These are phyloP conservation scores for Mycotypha africana DNA, from an alignment of 371 early-diverging fungal genomes.

Conservation along the genomic window DNA sequence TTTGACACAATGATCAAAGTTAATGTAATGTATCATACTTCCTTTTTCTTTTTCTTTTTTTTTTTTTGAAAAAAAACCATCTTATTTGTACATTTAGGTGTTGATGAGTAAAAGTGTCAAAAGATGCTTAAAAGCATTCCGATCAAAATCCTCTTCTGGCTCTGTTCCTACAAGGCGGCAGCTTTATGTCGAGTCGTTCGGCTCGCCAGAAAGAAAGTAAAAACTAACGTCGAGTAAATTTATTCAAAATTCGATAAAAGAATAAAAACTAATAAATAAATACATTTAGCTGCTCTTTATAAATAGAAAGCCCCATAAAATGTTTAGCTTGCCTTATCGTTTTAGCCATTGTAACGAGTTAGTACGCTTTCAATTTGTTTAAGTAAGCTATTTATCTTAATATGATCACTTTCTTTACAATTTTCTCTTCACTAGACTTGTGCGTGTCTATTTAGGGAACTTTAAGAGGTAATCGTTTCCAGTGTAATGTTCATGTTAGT, in stretches of 20 bases:
- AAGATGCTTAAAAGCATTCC: slow-evolving; percentile 1
- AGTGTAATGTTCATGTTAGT: slow-evolving; percentile 2
- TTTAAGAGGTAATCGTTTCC: slow-evolving; percentile 4
- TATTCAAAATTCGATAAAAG: too few relatives aligned
- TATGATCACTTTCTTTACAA: slow-evolving; percentile 2
- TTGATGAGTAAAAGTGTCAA: not conserved
- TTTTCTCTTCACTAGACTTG: slow-evolving; percentile 2
- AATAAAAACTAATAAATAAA: too few relatives aligned
- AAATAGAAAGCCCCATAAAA: slow-evolving; percentile 3
- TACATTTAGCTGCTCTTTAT: not conserved
- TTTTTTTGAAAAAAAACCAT: not conserved
- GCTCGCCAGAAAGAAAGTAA: too few relatives aligned
- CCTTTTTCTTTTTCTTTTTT: not conserved
- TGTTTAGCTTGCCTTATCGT: slow-evolving; percentile 4
- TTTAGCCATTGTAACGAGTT: slow-evolving; percentile 2
- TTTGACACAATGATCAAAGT: not conserved
- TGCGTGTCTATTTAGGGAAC: slow-evolving; percentile 1
- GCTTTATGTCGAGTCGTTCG: too few relatives aligned
- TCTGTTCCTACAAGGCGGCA: not conserved
- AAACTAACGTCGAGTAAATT: too few relatives aligned
- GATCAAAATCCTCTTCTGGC: not conserved
- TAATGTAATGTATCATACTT: too few relatives aligned
- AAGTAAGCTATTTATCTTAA: not conserved
- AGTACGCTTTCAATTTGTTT: slow-evolving; percentile 1
- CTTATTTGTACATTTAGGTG: not conserved